phyloP scores from a whole-genome alignment of 176 grass and related monocot genomes.

The Bromus sterilis region DNA sequence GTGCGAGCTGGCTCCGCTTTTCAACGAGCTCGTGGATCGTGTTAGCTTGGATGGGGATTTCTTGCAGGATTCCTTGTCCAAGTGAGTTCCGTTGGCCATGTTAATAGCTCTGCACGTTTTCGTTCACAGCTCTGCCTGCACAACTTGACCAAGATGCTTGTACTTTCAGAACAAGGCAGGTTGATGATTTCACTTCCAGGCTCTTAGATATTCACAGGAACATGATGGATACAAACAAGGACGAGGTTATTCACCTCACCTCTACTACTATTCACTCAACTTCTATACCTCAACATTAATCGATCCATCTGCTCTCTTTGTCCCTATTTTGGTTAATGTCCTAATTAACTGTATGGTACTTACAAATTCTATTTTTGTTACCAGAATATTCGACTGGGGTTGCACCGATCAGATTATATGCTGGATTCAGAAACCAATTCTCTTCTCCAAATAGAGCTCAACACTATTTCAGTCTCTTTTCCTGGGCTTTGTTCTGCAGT shows the following conservation, averaged over 20 bases:
- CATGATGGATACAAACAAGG: slow-evolving; percentile 79
- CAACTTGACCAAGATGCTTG: background rate
- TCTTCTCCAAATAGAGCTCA: slow-evolving; percentile 97
- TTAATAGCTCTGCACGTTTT: background rate
- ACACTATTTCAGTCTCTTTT: slow-evolving; percentile 92
- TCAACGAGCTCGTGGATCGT: slow-evolving; percentile 80
- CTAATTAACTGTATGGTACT: background rate
- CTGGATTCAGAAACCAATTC: slow-evolving; percentile 77
- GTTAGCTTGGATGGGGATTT: slow-evolving; percentile 85
- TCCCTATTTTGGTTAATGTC: background rate
- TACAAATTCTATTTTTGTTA: background rate
- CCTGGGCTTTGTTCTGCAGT: slow-evolving; percentile 77
- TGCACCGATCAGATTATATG: slow-evolving; percentile 99
- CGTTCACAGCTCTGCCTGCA: background rate
- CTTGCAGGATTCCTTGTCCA: slow-evolving; percentile 81
- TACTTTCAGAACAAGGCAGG: slow-evolving; percentile 70
- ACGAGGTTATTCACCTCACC: slow-evolving; percentile 46
- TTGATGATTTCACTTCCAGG: slow-evolving; percentile 79
- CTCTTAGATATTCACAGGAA: slow-evolving; percentile 84
- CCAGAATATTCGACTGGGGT: slow-evolving; percentile 83
- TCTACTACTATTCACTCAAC: background rate
- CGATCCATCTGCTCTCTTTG: background rate
- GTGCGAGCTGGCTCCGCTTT: slow-evolving; percentile 70
- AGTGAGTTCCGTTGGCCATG: slow-evolving; percentile 18
- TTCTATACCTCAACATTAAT: background rate